phyloP scores from a whole-genome alignment of 768 basidiomycete species.

The Pholiota molesta region DNA sequence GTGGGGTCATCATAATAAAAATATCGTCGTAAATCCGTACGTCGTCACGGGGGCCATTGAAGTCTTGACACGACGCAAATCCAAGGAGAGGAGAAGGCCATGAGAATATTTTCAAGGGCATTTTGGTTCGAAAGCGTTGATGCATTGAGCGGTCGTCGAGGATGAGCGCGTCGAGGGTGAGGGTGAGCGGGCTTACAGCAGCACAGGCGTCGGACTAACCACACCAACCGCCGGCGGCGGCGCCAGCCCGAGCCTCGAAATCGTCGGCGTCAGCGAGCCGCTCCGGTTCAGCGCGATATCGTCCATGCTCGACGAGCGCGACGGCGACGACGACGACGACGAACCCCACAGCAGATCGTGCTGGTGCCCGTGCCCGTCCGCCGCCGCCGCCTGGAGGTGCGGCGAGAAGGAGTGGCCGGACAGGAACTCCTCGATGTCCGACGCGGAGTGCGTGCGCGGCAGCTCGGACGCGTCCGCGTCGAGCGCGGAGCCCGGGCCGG shows the following conservation, averaged over 20 bases:
- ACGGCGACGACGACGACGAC: no score
- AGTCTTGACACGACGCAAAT: not conserved
- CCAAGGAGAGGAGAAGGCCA: no score
- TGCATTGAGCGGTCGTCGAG: no score
- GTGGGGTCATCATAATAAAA: not conserved
- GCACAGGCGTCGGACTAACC: slow-evolving; percentile 15
- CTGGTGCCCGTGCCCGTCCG: slow-evolving; percentile 2
- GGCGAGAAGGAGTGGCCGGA: slow-evolving; percentile 37
- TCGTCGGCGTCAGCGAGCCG: slow-evolving; percentile 29
- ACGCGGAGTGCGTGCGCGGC: slow-evolving; percentile 46
- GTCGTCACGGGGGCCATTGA: no score
- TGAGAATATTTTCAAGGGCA: not conserved
- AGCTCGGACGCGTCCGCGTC: slow-evolving; percentile 14
- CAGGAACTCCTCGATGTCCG: slow-evolving; percentile 56
- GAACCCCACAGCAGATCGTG: no score
- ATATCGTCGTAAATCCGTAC: not conserved
- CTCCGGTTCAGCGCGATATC: slow-evolving; percentile 22
- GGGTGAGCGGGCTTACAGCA: no score
- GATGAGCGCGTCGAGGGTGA: no score
- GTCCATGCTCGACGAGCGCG: slow-evolving; percentile 30
- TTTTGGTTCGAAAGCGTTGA: not conserved
- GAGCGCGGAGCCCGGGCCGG: slow-evolving; percentile 47
- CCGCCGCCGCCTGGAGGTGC: slow-evolving; percentile 23
- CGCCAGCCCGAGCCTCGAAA: slow-evolving; percentile 23
- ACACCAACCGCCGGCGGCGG: slow-evolving; percentile 5